A percentile compares a stretch with the other conserved stretches of the same genome.
phyloP scores from a whole-genome alignment of 306 rosid genomes.

The Chamaecrista fasciculata region DNA sequence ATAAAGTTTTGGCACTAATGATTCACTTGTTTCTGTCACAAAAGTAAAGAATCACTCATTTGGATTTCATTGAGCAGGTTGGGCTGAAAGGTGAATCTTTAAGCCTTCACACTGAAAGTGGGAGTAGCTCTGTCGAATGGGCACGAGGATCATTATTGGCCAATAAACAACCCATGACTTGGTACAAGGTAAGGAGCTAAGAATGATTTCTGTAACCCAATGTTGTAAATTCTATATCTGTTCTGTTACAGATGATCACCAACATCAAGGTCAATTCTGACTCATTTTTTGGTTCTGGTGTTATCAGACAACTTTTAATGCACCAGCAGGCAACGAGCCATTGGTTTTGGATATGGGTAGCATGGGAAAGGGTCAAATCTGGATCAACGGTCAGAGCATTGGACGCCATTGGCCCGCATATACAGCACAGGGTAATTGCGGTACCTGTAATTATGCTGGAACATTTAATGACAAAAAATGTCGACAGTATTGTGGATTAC shows the following conservation, averaged over 20 bases:
- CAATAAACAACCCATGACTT: constrained; percentile 65
- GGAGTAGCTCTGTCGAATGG: constrained; percentile 62
- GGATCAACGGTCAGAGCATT: constrained; percentile 82
- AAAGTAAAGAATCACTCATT: constrained; percentile 16
- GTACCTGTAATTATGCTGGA: constrained; percentile 55
- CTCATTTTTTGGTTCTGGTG: constrained; percentile 18
- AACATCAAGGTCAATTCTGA: constrained; percentile 1
- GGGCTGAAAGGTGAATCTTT: constrained; percentile 83
- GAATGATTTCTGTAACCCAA: neutral
- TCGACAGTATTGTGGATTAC: constrained; percentile 52
- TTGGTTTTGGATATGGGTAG: constrained; percentile 78
- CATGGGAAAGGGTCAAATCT: constrained; percentile 85
- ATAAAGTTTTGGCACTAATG: neutral
- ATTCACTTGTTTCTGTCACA: neutral
- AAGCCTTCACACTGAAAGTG: constrained; percentile 56
- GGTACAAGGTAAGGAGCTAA: constrained; percentile 71
- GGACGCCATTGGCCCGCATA: constrained; percentile 84
- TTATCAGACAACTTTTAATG: constrained; percentile 53
- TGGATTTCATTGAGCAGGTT: constrained; percentile 48
- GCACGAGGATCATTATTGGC: constrained; percentile 34
- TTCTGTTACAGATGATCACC: constrained; percentile 12
- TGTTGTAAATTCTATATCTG: neutral
- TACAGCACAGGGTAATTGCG: constrained; percentile 61
- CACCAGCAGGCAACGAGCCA: constrained; percentile 69
- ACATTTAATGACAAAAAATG: constrained; percentile 67